phyloP scores from a whole-genome alignment of 768 basidiomycete genomes.

The Porpolomopsis calyptriformis region DNA sequence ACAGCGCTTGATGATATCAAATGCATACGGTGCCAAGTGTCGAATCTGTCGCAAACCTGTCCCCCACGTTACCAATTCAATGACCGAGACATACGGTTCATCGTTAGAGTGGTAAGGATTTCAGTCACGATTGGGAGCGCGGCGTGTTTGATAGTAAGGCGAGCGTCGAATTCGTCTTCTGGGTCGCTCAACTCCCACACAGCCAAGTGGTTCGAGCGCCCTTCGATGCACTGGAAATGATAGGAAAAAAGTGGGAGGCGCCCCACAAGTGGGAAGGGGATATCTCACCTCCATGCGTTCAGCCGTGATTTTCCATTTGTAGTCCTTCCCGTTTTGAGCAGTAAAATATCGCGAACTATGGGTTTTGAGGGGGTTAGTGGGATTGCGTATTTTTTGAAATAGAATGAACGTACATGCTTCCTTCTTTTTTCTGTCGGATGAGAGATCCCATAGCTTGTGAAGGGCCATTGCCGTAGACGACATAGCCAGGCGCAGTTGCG shows the following conservation, averaged over 20 bases:
- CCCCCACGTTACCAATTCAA: conserved; percentile 38
- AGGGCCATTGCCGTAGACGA: conserved; percentile 58
- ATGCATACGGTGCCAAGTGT: conserved; percentile 6
- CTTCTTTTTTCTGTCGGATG: conserved; percentile 46
- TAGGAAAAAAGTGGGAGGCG: conserved; percentile 2
- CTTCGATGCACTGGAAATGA: conserved; percentile 47
- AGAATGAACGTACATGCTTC: conserved; percentile 44
- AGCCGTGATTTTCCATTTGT: conserved; percentile 62
- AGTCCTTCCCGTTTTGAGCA: conserved; percentile 55
- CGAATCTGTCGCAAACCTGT: conserved; percentile 6
- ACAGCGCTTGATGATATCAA: background rate
- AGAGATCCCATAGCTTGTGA: conserved; percentile 48
- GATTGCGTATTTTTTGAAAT: background rate
- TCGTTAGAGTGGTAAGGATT: conserved; percentile 61
- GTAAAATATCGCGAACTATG: conserved; percentile 65
- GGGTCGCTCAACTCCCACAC: conserved; percentile 57
- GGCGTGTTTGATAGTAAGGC: conserved; percentile 45
- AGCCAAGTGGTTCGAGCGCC: conserved; percentile 49
- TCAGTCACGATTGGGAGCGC: conserved; percentile 62
- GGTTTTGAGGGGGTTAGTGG: background rate
- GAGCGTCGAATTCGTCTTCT: conserved; percentile 46
- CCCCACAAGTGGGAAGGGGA: conserved; percentile 1
- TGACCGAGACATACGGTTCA: conserved; percentile 60
- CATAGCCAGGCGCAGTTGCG: conserved; percentile 43
- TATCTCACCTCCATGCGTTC: conserved; percentile 57